Evolutionary conservation across 169 alveolate genomes (phyloP), one percentile per base, ranked within the genome.

Genomic region (Plasmodium gonderi): DNA sequence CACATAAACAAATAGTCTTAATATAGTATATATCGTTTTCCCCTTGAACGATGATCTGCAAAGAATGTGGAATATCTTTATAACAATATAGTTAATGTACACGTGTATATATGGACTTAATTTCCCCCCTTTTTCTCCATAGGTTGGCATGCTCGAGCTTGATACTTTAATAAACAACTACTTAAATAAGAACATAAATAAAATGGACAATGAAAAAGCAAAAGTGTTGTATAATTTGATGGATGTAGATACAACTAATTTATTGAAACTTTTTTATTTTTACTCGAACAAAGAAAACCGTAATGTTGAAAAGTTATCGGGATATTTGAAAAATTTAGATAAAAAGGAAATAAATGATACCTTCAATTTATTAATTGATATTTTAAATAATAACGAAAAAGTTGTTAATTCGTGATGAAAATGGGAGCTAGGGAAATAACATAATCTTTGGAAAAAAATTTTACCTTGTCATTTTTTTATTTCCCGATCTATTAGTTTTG

Each of bases 131-230:
- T 44, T 7, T 31, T 54, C 31, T 7, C 20, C 31, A 1, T 60
- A 83, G 92, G 92, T 83, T 26, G 92, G 92, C 9, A 83, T 83
- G 92, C 82, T 83, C 11, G 92, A 83, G 64, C 65, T 83, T 17
- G 92, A 83, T 40, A 83, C 92, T 26, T 26, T 83, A 60, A 68
- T 83, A 69, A 83, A 83, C 42, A 83, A 72, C 20, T 83, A 83
- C 60, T 31, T 83, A 83, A 83, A 83, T 42, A 26, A 17, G 38
- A 83, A 83, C 49, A 83, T 83, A 31, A 83, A 72, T 83, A 69
- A 9, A 51, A 69, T 83, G 31, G 82, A 72, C 42, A 44, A 49
- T 38, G 77, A 74, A 14, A 83, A 72, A 72, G 85, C 31, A 31
- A 83, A 83, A 12, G 42, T 83, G 20, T 23, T 83, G 14, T 83